Evolutionary conservation across 2,329 filamentous ascomycete genomes (phyloP).

Genomic region (Rhynchosporium secalis): DNA sequence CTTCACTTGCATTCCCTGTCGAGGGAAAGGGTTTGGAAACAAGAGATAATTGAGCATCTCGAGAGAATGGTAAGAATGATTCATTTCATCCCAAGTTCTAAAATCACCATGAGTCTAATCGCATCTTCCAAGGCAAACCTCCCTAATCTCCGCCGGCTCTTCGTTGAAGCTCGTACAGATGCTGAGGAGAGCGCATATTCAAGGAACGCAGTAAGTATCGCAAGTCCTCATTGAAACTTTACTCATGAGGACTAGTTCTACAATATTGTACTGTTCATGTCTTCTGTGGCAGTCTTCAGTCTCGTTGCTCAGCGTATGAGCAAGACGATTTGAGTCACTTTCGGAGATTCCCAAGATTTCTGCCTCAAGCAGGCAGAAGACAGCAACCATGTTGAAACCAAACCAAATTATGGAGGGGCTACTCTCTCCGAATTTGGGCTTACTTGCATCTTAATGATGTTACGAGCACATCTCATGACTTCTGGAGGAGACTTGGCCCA

Average conservation of each 20-base stretch:
- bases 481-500: no score
- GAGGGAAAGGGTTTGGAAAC: conserved; percentile 30
- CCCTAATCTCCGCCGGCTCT: conserved; percentile 92
- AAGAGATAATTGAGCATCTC: conserved; percentile 12
- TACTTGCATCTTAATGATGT: no score
- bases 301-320: conserved; percentile 82
- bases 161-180: conserved; percentile 90
- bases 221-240: background rate
- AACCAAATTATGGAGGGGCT: no score
- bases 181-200: conserved; percentile 94
- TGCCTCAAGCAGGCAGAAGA: no score
- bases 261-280: conserved; percentile 95
- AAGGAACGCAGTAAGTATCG: conserved; percentile 73
- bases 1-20: conserved; percentile 26
- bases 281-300: conserved; percentile 92
- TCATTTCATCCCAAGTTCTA: conserved; percentile 15
- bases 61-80: conserved; percentile 29
- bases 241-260: conserved; percentile 70
- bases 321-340: conserved; percentile 26
- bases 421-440: no score
- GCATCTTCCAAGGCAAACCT: conserved; percentile 60
- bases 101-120: conserved; percentile 30
- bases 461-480: no score
- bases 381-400: no score
- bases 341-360: background rate